These are phyloP conservation scores for Penicillium riverlandense DNA, from an alignment of 495 filamentous ascomycete genomes.

Conservation along the genomic window DNA sequence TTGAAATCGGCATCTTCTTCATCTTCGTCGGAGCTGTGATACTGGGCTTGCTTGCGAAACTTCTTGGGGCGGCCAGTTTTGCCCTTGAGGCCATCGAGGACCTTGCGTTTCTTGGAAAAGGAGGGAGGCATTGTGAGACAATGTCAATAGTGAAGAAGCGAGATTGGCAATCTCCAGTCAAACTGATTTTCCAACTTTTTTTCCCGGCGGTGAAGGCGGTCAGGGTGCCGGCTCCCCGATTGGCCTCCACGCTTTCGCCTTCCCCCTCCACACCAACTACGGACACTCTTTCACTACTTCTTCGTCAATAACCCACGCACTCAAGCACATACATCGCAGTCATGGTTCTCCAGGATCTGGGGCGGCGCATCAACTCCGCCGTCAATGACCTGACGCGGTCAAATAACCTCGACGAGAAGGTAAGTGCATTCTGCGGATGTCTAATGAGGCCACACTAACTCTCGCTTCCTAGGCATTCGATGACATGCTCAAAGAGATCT, in stretches of 20 bases:
- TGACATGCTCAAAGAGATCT: conserved; percentile 96
- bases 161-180: conserved; percentile 2
- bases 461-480: conserved; percentile 70
- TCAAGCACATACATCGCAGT: conserved; percentile 7
- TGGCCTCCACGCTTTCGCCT: conserved; percentile 9
- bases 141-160: conserved; percentile 2
- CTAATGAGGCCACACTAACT: conserved; percentile 1
- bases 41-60: conserved; percentile 60
- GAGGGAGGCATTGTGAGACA: conserved; percentile 30
- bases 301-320: background rate
- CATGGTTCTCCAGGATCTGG: conserved; percentile 99
- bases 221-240: conserved; percentile 23
- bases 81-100: conserved; percentile 48
- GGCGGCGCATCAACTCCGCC: conserved; percentile 95
- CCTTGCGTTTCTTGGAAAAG: conserved; percentile 52
- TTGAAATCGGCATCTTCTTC: conserved; percentile 46
- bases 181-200: conserved; percentile 22
- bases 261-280: conserved; percentile 21
- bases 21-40: conserved; percentile 64
- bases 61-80: conserved; percentile 54
- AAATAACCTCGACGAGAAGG: conserved; percentile 93
- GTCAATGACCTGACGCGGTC: conserved; percentile 90
- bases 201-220: conserved; percentile 19
- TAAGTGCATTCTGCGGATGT: conserved; percentile 18
- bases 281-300: conserved; percentile 1